Conservation (phyloP, 2,329 filamentous ascomycete species). For the Fusarium bactridioides region DNA sequence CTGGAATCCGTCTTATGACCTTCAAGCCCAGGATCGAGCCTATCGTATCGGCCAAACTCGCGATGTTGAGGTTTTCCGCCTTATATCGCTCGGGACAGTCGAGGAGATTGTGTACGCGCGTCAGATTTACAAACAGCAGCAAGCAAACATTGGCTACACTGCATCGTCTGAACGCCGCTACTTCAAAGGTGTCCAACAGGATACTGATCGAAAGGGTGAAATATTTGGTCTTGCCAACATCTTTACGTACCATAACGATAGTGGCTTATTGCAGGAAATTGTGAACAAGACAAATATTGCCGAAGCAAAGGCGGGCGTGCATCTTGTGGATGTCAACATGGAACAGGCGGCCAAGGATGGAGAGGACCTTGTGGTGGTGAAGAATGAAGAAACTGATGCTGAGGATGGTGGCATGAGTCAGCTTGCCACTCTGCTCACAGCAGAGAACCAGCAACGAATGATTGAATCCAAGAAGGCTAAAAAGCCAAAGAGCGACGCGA, state of each 20-base stretch:
- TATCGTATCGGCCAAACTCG: slow-evolving; percentile 94
- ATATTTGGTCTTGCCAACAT: slow-evolving; percentile 92
- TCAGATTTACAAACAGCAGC: slow-evolving; percentile 98
- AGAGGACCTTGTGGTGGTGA: slow-evolving; percentile 53
- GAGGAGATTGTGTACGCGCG: slow-evolving; percentile 97
- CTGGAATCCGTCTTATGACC: slow-evolving; percentile 95
- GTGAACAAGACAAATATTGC: slow-evolving; percentile 99
- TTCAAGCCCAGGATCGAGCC: slow-evolving; percentile 95
- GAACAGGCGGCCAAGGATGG: slow-evolving; percentile 66
- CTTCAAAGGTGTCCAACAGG: slow-evolving; percentile 92
- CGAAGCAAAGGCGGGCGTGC: slow-evolving; percentile 86
- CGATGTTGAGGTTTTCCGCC: slow-evolving; percentile 93
- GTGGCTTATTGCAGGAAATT: slow-evolving; percentile 87
- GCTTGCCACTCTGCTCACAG: slow-evolving; percentile 64
- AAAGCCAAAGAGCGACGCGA: slow-evolving; percentile 70
- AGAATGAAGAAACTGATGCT: slow-evolving; percentile 59
- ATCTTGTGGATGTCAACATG: slow-evolving; percentile 78
- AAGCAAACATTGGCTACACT: slow-evolving; percentile 96
- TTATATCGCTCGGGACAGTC: slow-evolving; percentile 90
- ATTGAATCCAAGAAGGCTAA: slow-evolving; percentile 47
- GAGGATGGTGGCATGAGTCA: slow-evolving; percentile 76
- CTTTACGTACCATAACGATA: slow-evolving; percentile 81
- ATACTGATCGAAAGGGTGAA: slow-evolving; percentile 84
- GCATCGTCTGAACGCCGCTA: slow-evolving; percentile 92
- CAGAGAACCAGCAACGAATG: slow-evolving; percentile 55